A percentile compares a stretch with the other conserved stretches of the same genome.
Conservation (phyloP, 1,139 yeast genomes). For the Wickerhamomyces sp. region DNA sequence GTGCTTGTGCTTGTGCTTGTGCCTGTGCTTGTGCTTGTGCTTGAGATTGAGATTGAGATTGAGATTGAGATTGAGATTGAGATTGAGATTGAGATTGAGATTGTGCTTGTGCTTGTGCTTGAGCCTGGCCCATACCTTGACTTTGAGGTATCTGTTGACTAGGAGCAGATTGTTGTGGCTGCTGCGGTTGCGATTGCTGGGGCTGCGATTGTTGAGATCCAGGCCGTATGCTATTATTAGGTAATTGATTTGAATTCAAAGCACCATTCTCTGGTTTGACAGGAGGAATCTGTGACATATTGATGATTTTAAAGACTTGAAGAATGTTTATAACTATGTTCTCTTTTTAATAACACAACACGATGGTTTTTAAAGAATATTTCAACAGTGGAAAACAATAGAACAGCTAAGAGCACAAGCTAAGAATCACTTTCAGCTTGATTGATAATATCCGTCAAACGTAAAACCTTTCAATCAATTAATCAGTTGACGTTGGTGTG, state of each 20-base stretch:
- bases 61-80: slow-evolving; percentile 1
- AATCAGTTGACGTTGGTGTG: no score
- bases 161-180: not conserved
- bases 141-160: not conserved
- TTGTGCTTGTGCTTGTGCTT: slow-evolving; percentile 3
- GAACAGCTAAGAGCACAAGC: no score
- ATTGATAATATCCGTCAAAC: no score
- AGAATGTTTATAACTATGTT: not conserved
- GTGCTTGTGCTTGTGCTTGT: slow-evolving; percentile 9
- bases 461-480: no score
- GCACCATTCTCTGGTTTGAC: not conserved
- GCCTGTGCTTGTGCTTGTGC: slow-evolving; percentile 8
- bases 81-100: slow-evolving; percentile 5
- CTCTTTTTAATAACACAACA: not conserved
- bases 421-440: no score
- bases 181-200: slow-evolving; percentile 2
- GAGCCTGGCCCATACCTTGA: not conserved
- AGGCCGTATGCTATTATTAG: slow-evolving; percentile 3
- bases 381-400: no score
- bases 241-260: not conserved
- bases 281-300: slow-evolving; percentile 3
- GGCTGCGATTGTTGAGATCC: not conserved
- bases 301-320: not conserved
- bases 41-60: slow-evolving; percentile 5
- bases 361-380: no score